Evolutionary conservation across 1,284 basidiomycete genomes (phyloP).

Genomic region (Malassezia globosa): DNA sequence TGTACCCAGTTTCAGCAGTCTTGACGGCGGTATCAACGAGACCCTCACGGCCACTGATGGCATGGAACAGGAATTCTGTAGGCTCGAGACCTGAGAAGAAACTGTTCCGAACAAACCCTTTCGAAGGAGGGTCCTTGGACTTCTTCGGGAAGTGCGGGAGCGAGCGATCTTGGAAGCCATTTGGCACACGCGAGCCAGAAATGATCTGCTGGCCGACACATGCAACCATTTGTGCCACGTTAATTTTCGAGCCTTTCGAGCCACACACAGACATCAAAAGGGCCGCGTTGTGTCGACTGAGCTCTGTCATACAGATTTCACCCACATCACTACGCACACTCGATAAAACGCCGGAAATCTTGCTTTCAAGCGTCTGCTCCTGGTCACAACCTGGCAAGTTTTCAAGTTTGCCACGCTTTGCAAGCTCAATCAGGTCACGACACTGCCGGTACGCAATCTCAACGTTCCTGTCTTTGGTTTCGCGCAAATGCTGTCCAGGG

Average conservation of each 20-base stretch:
- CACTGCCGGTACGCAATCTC: constrained; percentile 81
- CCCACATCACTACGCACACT: constrained; percentile 92
- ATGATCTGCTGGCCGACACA: constrained; percentile 99
- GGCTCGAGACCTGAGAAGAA: constrained; percentile 91
- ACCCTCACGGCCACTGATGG: constrained; percentile 96
- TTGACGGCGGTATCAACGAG: constrained; percentile 98
- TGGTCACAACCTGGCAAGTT: constrained; percentile 94
- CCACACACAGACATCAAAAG: constrained; percentile 99
- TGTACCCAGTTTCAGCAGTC: constrained; percentile 98
- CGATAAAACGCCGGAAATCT: constrained; percentile 84
- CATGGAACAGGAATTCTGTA: constrained; percentile 97
- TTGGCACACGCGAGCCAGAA: constrained; percentile 89
- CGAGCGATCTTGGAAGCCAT: constrained; percentile 98
- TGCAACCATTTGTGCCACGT: constrained; percentile 99
- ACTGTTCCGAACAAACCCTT: constrained; percentile 91
- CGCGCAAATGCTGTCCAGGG: constrained; percentile 70
- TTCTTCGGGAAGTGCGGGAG: constrained; percentile 97
- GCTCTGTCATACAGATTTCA: constrained; percentile 93
- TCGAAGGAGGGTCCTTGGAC: constrained; percentile 88
- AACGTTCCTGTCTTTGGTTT: constrained; percentile 75
- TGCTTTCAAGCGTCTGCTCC: constrained; percentile 88
- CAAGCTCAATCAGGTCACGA: constrained; percentile 70
- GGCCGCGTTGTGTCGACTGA: constrained; percentile 90
- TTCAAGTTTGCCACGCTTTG: constrained; percentile 82
- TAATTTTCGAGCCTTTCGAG: constrained; percentile 95